Percentiles rank a stretch among this genome's conserved stretches.
These are phyloP conservation scores for Fallopia convolvulus DNA, from an alignment of 148 eudicot genomes.

Conservation along the genomic window DNA sequence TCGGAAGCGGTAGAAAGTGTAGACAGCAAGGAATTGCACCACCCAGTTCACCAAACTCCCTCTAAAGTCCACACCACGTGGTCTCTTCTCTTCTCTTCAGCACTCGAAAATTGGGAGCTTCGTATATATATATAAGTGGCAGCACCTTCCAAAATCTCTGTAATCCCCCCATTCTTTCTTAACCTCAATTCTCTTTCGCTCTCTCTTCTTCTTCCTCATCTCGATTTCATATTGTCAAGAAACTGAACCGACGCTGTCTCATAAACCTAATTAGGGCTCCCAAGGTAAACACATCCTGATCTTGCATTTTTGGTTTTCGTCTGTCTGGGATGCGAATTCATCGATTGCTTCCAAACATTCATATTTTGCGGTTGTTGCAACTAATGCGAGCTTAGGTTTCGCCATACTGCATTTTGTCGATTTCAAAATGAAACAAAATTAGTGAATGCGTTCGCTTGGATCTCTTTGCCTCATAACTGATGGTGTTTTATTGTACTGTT, in stretches of 20 bases:
- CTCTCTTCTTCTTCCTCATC: background rate
- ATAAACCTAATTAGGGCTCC: background rate
- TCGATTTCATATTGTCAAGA: constrained; percentile 3
- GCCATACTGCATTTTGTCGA: background rate
- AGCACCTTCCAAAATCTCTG: background rate
- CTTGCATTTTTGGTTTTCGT: background rate
- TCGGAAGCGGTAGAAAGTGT: constrained; percentile 9
- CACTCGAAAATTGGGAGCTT: background rate
- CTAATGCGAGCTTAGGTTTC: background rate
- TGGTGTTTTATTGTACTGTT: background rate
- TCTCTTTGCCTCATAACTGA: too few relatives aligned
- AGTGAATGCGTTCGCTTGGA: too few relatives aligned
- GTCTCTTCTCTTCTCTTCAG: constrained; percentile 14
- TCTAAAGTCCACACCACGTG: constrained; percentile 25
- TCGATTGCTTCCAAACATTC: background rate
- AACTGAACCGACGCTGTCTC: background rate
- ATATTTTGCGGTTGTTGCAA: background rate
- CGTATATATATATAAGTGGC: background rate
- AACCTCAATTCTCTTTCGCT: background rate
- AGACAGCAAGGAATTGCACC: background rate
- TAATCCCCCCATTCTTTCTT: constrained; percentile 4
- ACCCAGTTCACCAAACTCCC: background rate
- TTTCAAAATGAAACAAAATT: too few relatives aligned
- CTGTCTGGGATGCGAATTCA: too few relatives aligned
- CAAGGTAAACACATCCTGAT: background rate